Percentiles rank a stretch among this genome's conserved stretches.
Conservation (phyloP, 441 rosid genomes). For the Populus trichocarpa region DNA sequence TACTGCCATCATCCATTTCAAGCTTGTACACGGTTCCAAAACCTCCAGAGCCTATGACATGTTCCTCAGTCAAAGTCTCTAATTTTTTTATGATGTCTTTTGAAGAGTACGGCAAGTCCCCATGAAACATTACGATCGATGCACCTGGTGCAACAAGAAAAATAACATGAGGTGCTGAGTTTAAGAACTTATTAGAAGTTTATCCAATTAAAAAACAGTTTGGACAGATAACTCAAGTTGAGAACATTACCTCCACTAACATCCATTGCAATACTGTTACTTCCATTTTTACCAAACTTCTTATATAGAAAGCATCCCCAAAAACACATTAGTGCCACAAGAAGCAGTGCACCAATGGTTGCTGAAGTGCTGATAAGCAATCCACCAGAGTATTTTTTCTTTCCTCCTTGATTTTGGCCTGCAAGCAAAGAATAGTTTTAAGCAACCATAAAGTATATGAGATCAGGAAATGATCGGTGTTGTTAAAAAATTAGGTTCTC, state of each 20-base stretch:
- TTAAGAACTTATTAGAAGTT: background rate
- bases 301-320: conserved; percentile 99
- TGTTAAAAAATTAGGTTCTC: conserved; percentile 6
- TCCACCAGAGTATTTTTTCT: conserved; percentile 76
- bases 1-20: conserved; percentile 94
- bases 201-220: background rate
- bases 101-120: conserved; percentile 96
- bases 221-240: conserved; percentile 6
- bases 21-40: conserved; percentile 95
- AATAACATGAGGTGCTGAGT: conserved; percentile 10
- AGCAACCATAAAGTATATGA: conserved; percentile 11
- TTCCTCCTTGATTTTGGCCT: conserved; percentile 63
- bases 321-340: conserved; percentile 99
- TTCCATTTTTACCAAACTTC: conserved; percentile 87
- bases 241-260: conserved; percentile 74
- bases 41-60: conserved; percentile 88
- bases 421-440: conserved; percentile 20
- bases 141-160: conserved; percentile 59
- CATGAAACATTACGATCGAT: conserved; percentile 94
- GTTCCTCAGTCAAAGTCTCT: conserved; percentile 82
- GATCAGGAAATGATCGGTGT: conserved; percentile 7
- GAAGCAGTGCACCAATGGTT: conserved; percentile 89
- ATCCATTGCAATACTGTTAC: conserved; percentile 76
- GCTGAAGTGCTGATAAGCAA: conserved; percentile 90
- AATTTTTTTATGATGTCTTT: conserved; percentile 87